A percentile compares a stretch with the other conserved stretches of the same genome.
Conservation (phyloP, 306 rosid species). For the Potentilla sterilis region DNA sequence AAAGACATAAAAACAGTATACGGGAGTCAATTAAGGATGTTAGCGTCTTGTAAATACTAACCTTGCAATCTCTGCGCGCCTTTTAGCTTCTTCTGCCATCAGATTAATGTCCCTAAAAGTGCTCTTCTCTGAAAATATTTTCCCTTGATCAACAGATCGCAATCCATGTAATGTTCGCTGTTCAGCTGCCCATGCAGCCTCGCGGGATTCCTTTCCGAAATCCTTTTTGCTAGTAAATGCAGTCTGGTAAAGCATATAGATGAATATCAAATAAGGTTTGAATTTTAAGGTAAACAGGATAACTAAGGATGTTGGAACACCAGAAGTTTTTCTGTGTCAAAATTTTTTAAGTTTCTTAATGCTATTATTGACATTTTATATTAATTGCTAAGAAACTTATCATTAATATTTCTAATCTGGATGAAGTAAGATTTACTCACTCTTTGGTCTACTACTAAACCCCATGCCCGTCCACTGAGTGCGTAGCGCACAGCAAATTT, state of each 20-base stretch:
- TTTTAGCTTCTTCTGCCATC: conserved; percentile 74
- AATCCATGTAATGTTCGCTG: conserved; percentile 48
- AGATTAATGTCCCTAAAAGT: conserved; percentile 58
- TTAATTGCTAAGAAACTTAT: background rate
- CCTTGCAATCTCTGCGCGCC: conserved; percentile 80
- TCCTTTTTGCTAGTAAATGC: conserved; percentile 65
- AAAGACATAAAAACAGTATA: background rate
- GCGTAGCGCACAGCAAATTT: conserved; percentile 70
- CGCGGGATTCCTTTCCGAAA: conserved; percentile 69
- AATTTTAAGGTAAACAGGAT: background rate
- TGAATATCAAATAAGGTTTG: background rate
- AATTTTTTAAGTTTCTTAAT: background rate
- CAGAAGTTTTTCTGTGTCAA: background rate
- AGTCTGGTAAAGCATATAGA: conserved; percentile 41
- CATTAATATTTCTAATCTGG: background rate
- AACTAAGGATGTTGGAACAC: background rate
- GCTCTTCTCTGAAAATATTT: conserved; percentile 41
- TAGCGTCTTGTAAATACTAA: background rate
- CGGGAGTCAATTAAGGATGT: background rate
- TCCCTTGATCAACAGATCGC: conserved; percentile 33
- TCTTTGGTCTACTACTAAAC: conserved; percentile 55
- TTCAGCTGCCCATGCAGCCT: conserved; percentile 65
- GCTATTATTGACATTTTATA: background rate
- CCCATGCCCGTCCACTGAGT: conserved; percentile 71
- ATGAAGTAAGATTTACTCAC: conserved; percentile 36